Percentiles rank a stretch among this genome's conserved stretches.
These are phyloP conservation scores for Arxiozyma slooffiae DNA, from an alignment of 1,139 yeast species.

Conservation along the genomic window DNA sequence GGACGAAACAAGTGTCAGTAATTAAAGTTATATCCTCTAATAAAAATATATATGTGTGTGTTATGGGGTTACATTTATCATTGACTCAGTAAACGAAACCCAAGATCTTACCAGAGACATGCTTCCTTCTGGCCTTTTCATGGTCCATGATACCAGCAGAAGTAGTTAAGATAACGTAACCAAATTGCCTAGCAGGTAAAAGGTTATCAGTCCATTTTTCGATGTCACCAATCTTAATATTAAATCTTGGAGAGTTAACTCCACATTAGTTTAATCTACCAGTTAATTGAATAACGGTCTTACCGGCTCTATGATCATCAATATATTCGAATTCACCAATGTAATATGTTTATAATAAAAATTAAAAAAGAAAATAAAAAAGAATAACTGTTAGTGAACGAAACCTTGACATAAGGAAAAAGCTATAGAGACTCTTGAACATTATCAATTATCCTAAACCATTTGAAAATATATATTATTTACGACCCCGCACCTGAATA, in stretches of 20 bases:
- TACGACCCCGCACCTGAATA: neutral
- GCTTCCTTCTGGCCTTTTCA: conserved; percentile 99
- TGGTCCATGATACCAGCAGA: conserved; percentile 99
- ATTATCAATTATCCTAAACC: neutral
- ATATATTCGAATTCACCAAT: conserved; percentile 98
- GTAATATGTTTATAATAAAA: conserved; percentile 46
- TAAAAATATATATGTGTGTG: neutral
- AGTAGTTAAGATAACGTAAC: conserved; percentile 93
- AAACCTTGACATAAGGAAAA: neutral
- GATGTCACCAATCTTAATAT: conserved; percentile 84
- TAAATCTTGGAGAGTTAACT: conserved; percentile 96
- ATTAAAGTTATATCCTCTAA: too few relatives aligned
- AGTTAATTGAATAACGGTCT: conserved; percentile 90
- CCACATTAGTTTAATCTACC: conserved; percentile 99
- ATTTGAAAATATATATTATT: too few relatives aligned
- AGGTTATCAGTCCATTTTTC: conserved; percentile 98
- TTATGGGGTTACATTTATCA: neutral
- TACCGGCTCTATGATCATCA: conserved; percentile 98
- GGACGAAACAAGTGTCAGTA: too few relatives aligned
- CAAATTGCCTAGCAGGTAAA: conserved; percentile 97
- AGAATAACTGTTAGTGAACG: neutral
- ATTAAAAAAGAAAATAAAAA: neutral
- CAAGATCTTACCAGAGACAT: conserved; percentile 94
- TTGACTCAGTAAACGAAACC: conserved; percentile 79
- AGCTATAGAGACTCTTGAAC: neutral